phyloP scores from a whole-genome alignment of 352 stramenopile species.

The Thraustochytrium sp. region DNA sequence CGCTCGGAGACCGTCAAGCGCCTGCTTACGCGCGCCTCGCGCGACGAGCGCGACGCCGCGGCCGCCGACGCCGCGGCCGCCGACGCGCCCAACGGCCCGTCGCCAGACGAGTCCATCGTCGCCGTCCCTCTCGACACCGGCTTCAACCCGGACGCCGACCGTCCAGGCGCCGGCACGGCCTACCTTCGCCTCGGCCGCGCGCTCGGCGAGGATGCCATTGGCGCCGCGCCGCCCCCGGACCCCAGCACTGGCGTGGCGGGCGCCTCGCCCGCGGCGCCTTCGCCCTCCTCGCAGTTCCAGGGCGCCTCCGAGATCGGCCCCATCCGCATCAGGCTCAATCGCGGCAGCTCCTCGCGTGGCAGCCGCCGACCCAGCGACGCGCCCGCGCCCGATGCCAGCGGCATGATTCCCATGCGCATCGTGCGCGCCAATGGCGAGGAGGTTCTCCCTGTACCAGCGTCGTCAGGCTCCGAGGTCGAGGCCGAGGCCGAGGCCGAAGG shows the following conservation, averaged over 20 bases:
- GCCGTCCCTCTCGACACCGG: neutral
- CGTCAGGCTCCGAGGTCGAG: too few relatives aligned
- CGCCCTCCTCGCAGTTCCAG: conserved; percentile 13
- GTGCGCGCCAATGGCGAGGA: too few relatives aligned
- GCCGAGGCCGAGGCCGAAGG: too few relatives aligned
- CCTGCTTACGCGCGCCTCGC: neutral
- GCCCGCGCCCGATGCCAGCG: neutral
- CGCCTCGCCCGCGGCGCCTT: neutral
- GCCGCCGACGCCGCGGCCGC: neutral
- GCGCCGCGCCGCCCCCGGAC: neutral
- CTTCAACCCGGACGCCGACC: conserved; percentile 35
- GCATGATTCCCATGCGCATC: too few relatives aligned
- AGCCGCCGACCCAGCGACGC: neutral
- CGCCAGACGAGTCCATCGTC: neutral
- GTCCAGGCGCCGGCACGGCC: neutral
- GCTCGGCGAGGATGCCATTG: neutral
- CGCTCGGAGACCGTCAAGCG: neutral
- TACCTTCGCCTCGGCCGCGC: conserved; percentile 13
- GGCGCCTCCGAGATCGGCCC: neutral
- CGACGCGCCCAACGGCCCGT: neutral
- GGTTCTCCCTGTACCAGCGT: too few relatives aligned
- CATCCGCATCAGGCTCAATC: conserved; percentile 17
- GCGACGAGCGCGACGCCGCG: neutral
- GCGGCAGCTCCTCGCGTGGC: neutral
- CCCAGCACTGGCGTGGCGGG: neutral